These are phyloP conservation scores for Neocucurbitaria cava DNA, from an alignment of 2,329 filamentous ascomycete species.

Conservation along the genomic window DNA sequence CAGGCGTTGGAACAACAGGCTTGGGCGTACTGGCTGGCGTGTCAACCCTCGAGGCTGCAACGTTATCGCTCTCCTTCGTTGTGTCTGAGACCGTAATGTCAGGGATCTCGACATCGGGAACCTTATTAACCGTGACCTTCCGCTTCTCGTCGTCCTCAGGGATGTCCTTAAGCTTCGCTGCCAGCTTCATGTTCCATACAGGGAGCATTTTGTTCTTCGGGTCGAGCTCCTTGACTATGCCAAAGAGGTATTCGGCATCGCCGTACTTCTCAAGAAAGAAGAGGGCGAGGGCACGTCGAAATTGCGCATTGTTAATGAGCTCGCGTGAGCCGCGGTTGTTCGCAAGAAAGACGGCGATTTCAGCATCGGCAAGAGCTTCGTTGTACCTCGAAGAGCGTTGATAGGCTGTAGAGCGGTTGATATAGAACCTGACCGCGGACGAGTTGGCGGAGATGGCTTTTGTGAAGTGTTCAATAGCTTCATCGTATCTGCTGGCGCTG, in stretches of 20 bases:
- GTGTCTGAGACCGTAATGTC: slow-evolving; percentile 42
- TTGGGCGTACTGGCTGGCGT: slow-evolving; percentile 33
- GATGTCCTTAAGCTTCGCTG: slow-evolving; percentile 58
- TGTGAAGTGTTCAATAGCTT: slow-evolving; percentile 70
- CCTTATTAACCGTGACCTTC: slow-evolving; percentile 53
- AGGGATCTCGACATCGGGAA: slow-evolving; percentile 59
- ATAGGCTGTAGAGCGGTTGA: slow-evolving; percentile 81
- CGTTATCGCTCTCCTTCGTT: slow-evolving; percentile 1
- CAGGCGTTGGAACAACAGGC: slow-evolving; percentile 50
- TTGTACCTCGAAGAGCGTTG: slow-evolving; percentile 63
- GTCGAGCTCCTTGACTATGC: slow-evolving; percentile 61
- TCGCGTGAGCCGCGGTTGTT: slow-evolving; percentile 77
- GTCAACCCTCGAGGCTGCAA: neutral
- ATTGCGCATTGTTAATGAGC: slow-evolving; percentile 80
- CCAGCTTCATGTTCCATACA: slow-evolving; percentile 66
- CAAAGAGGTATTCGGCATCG: slow-evolving; percentile 75
- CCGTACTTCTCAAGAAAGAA: slow-evolving; percentile 74
- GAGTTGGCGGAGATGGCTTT: slow-evolving; percentile 70
- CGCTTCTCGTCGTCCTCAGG: slow-evolving; percentile 57
- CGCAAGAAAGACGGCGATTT: slow-evolving; percentile 65
- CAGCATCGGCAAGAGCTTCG: slow-evolving; percentile 57
- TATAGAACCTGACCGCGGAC: slow-evolving; percentile 77
- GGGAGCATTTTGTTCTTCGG: slow-evolving; percentile 59
- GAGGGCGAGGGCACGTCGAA: slow-evolving; percentile 77
- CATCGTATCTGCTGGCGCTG: slow-evolving; percentile 66